Evolutionary conservation across 768 basidiomycete genomes (phyloP), one percentile per base, ranked within the genome.

Genomic region (Termitomyces sp.): DNA sequence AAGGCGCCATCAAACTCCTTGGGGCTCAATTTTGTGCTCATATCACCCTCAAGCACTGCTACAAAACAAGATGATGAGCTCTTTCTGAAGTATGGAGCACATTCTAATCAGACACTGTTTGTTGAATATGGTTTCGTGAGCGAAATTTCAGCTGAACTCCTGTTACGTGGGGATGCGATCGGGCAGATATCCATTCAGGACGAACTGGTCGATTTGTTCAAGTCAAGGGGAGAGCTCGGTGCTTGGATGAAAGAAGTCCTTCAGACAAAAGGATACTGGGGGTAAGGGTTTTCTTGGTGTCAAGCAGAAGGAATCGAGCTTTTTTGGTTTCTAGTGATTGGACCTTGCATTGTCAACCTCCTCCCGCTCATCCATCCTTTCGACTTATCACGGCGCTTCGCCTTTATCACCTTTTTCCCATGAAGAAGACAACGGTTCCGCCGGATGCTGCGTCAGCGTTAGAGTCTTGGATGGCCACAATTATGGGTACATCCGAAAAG

Each of bases 101-200:
- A 96, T 73, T 75, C 86, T 28, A 96, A 94, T 64, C 79, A 82
- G 45, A 88, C 82, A 3, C 72, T 98, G 24, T 90, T 95, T 69
- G 80, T 87, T 22, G 96, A 98, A 71, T 98, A 98, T 73, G 96
- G 96, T 0, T 98, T 98, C 70, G 81, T 90, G 36, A 80, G 82
- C 64, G 33, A 63, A 16, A 65, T 76, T 16, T 65, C 72, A 9
- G 57, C 70, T 12, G 70, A 75, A 12, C 70, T 61, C 9, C 50
- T 73, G 28, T 52, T 58, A 20, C 63, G 63, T 15, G 75, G 76
- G 22, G 64, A 64, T 11, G 69, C 74, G 35, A 66, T 73, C 7
- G 84, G 83, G 16, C 88, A 92, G 65, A 79, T 92, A 16, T 83
- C 89, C 58, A 74, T 96, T 2, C 84, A 87, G 58, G 76, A 79